These are phyloP conservation scores for Magnaporthales sp. DNA, from an alignment of 2,329 filamentous ascomycete genomes.

Conservation along the genomic window DNA sequence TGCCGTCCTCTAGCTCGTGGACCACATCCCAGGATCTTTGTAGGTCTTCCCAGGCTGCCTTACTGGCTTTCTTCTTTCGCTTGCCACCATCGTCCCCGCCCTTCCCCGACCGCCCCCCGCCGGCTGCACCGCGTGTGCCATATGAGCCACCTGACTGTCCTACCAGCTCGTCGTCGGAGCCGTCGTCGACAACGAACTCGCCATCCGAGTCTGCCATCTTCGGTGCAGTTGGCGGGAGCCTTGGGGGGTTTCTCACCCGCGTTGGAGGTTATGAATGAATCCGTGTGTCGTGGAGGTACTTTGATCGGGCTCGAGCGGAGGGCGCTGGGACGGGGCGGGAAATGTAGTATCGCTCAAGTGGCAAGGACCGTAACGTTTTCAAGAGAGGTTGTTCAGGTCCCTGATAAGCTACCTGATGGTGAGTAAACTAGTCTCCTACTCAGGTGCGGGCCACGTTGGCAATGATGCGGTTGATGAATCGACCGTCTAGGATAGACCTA, in stretches of 20 bases:
- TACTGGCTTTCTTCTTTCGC: conserved; percentile 17
- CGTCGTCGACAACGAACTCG: conserved; percentile 55
- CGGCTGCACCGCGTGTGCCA: conserved; percentile 3
- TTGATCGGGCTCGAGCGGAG: neutral
- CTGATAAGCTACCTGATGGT: neutral
- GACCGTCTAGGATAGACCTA: neutral
- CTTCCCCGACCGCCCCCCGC: conserved; percentile 16
- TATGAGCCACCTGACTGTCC: neutral
- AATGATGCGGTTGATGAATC: neutral
- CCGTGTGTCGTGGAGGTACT: neutral
- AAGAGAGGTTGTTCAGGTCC: neutral
- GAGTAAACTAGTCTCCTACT: neutral
- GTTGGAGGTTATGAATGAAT: neutral
- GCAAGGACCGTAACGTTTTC: no score
- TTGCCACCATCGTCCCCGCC: conserved; percentile 20
- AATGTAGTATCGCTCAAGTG: neutral
- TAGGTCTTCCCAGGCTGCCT: conserved; percentile 58
- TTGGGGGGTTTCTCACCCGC: neutral
- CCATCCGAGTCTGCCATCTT: conserved; percentile 65
- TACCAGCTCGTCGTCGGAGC: conserved; percentile 44
- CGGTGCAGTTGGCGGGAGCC: neutral
- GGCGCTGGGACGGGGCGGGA: neutral
- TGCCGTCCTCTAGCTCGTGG: conserved; percentile 71
- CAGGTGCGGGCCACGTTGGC: neutral
- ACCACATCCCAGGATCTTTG: conserved; percentile 65